These are phyloP conservation scores for Rhexocercosporidium sp. DNA, from an alignment of 2,329 filamentous ascomycete genomes.

Conservation along the genomic window DNA sequence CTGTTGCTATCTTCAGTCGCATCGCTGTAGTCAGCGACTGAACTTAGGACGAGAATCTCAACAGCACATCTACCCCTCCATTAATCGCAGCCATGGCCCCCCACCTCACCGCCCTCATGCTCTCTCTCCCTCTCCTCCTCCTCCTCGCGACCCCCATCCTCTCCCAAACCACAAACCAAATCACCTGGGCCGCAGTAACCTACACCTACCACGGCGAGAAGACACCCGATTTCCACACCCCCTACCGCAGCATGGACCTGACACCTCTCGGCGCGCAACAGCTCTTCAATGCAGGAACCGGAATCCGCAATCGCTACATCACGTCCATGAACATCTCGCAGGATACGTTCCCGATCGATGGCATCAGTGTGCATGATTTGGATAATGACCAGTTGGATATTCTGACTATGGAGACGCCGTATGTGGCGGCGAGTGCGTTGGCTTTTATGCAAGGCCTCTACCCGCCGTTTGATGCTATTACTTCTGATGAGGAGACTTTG, in stretches of 20 bases:
- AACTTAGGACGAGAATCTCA: background rate
- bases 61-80: background rate
- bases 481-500: slow-evolving; percentile 45
- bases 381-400: slow-evolving; percentile 55
- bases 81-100: background rate
- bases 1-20: background rate
- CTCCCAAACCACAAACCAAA: slow-evolving; percentile 21
- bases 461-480: slow-evolving; percentile 58
- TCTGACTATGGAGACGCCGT: slow-evolving; percentile 49
- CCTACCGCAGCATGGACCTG: slow-evolving; percentile 44
- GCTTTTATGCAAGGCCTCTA: slow-evolving; percentile 88
- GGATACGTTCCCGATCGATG: slow-evolving; percentile 48
- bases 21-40: background rate
- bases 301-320: slow-evolving; percentile 57
- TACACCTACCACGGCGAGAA: slow-evolving; percentile 56
- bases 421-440: slow-evolving; percentile 68
- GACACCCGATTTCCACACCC: slow-evolving; percentile 46
- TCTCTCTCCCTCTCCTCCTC: background rate
- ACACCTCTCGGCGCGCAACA: slow-evolving; percentile 61
- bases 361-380: slow-evolving; percentile 50
- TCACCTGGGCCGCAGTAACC: slow-evolving; percentile 38
- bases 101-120: background rate
- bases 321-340: slow-evolving; percentile 32
- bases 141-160: background rate
- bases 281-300: slow-evolving; percentile 52